phyloP scores from a whole-genome alignment of 306 rosid genomes.

The Prunus mira region DNA sequence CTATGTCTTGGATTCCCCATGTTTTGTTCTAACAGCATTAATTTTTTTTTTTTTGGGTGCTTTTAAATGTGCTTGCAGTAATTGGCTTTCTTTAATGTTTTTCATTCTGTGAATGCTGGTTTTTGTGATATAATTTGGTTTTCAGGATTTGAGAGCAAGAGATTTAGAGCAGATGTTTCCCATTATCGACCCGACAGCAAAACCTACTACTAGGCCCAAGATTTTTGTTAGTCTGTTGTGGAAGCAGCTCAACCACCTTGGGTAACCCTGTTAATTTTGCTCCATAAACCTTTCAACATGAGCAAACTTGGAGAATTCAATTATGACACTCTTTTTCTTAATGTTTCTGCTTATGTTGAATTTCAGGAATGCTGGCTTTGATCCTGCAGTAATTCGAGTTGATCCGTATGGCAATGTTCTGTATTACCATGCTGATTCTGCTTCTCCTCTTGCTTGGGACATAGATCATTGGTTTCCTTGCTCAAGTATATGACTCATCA shows the following conservation, averaged over 20 bases:
- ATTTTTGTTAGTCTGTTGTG: conserved; percentile 74
- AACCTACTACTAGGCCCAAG: conserved; percentile 69
- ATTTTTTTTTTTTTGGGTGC: neutral
- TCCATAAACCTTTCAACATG: neutral
- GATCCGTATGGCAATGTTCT: conserved; percentile 87
- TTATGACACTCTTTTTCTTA: neutral
- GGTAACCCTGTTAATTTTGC: conserved; percentile 46
- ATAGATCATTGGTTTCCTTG: conserved; percentile 98
- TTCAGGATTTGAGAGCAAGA: conserved; percentile 51
- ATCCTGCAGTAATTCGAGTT: conserved; percentile 85
- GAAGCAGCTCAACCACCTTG: conserved; percentile 94
- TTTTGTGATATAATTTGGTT: neutral
- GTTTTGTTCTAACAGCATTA: too few relatives aligned
- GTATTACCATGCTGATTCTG: conserved; percentile 88
- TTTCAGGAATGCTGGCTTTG: conserved; percentile 93
- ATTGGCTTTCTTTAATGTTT: neutral
- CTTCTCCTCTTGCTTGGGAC: conserved; percentile 97
- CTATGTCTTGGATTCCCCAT: neutral
- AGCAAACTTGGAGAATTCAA: neutral
- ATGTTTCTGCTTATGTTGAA: conserved; percentile 5
- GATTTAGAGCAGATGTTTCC: conserved; percentile 71
- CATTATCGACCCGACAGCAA: conserved; percentile 65
- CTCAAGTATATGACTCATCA: conserved; percentile 51
- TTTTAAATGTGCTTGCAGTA: neutral
- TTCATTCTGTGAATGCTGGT: neutral